These are phyloP conservation scores for Kodamaea arcana DNA, from an alignment of 1,139 yeast species.

Conservation along the genomic window DNA sequence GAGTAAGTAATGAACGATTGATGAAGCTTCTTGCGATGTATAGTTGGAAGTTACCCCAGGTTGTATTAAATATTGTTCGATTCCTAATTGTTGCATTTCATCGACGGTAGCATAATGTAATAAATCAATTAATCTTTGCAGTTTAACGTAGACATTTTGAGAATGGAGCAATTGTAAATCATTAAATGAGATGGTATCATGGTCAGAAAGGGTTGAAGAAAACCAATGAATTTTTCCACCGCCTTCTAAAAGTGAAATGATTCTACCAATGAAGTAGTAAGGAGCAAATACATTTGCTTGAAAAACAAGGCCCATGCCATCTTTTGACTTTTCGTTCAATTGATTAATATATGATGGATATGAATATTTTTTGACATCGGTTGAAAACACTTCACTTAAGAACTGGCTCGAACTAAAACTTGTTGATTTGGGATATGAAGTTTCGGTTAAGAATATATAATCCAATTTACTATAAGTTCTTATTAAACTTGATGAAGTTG, in stretches of 20 bases:
- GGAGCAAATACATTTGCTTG: conserved; percentile 97
- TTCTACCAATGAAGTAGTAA: conserved; percentile 67
- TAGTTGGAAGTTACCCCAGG: conserved; percentile 95
- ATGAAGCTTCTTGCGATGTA: conserved; percentile 69
- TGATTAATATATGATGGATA: conserved; percentile 81
- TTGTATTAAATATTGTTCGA: conserved; percentile 75
- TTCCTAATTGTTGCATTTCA: conserved; percentile 43
- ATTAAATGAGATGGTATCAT: conserved; percentile 62
- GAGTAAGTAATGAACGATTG: conserved; percentile 82
- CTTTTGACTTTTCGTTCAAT: conserved; percentile 64
- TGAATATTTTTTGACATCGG: conserved; percentile 40
- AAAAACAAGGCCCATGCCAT: conserved; percentile 79
- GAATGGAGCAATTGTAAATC: conserved; percentile 71
- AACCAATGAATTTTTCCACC: conserved; percentile 83
- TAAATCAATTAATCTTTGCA: conserved; percentile 82
- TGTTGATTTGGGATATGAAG: conserved; percentile 75
- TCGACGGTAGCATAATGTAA: conserved; percentile 70
- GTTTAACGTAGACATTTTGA: conserved; percentile 79
- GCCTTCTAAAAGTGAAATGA: conserved; percentile 51
- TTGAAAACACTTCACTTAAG: conserved; percentile 48
- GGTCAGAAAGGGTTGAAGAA: conserved; percentile 72
- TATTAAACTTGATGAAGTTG: conserved; percentile 66
- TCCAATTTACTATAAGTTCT: conserved; percentile 65
- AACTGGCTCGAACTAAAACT: conserved; percentile 77
- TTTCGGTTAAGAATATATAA: conserved; percentile 80